Conservation (phyloP, 2,329 filamentous ascomycete genomes). For the Talaromyces sp. region DNA sequence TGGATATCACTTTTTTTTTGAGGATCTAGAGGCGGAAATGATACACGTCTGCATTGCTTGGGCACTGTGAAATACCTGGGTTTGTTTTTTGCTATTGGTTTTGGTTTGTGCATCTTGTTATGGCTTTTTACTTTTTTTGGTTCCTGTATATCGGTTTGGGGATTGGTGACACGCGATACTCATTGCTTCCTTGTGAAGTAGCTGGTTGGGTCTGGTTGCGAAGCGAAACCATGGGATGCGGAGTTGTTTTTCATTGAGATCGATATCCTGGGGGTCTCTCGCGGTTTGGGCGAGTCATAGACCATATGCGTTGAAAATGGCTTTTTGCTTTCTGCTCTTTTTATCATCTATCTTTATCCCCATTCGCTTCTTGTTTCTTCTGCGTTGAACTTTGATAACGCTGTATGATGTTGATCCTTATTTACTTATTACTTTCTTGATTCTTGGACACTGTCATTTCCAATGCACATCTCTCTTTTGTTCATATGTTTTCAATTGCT, state of each 20-base stretch:
- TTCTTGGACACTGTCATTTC: slow-evolving; percentile 19
- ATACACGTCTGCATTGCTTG: slow-evolving; percentile 50
- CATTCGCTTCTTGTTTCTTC: slow-evolving; percentile 9
- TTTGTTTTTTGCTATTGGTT: slow-evolving; percentile 27
- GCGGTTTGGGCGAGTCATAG: slow-evolving; percentile 31
- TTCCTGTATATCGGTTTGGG: slow-evolving; percentile 39
- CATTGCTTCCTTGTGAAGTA: slow-evolving; percentile 33
- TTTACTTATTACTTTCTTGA: neutral
- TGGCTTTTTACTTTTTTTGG: slow-evolving; percentile 25
- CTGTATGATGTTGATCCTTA: slow-evolving; percentile 16
- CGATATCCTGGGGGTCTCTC: slow-evolving; percentile 36
- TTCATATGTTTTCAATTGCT: slow-evolving; percentile 15
- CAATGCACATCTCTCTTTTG: slow-evolving; percentile 15
- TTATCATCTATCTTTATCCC: slow-evolving; percentile 6
- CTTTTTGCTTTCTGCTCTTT: slow-evolving; percentile 17
- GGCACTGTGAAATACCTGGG: slow-evolving; percentile 39
- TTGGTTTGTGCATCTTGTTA: slow-evolving; percentile 27
- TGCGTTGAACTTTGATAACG: slow-evolving; percentile 24
- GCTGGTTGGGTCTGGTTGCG: slow-evolving; percentile 32
- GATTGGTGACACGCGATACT: slow-evolving; percentile 36
- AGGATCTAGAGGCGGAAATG: slow-evolving; percentile 49
- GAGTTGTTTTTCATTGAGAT: slow-evolving; percentile 37
- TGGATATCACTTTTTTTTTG: slow-evolving; percentile 38
- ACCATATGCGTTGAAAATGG: slow-evolving; percentile 35
- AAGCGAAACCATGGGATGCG: slow-evolving; percentile 42